A percentile compares a stretch with the other conserved stretches of the same genome.
These are phyloP conservation scores for Yamadazyma friedrichii DNA, from an alignment of 1,139 yeast species.

Conservation along the genomic window DNA sequence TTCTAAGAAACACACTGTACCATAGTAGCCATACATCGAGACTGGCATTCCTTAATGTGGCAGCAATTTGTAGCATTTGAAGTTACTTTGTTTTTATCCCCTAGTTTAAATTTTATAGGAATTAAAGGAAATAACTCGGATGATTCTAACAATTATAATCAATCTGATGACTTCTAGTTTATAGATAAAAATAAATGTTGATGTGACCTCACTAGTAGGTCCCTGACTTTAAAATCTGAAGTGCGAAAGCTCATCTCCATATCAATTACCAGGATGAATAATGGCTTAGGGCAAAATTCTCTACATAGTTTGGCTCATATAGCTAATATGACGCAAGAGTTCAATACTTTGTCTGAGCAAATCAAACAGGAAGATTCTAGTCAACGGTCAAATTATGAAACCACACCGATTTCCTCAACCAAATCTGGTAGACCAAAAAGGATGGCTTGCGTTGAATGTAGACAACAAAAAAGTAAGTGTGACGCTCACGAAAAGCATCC, in stretches of 20 bases:
- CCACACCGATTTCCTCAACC: slow-evolving; percentile 1
- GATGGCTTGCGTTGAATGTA: slow-evolving; percentile 92
- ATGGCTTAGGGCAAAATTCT: slow-evolving; percentile 20
- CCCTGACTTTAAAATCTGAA: too few relatives aligned
- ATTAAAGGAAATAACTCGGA: too few relatives aligned
- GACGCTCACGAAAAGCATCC: slow-evolving; percentile 81
- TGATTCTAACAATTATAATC: too few relatives aligned
- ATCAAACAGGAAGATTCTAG: slow-evolving; percentile 16
- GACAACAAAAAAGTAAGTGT: slow-evolving; percentile 91
- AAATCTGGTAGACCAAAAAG: slow-evolving; percentile 42
- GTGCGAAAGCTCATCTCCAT: slow-evolving; percentile 3
- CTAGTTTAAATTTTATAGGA: too few relatives aligned
- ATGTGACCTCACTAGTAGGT: too few relatives aligned
- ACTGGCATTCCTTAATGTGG: slow-evolving; percentile 4
- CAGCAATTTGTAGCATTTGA: background rate
- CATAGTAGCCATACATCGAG: slow-evolving; percentile 66
- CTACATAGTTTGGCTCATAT: slow-evolving; percentile 45
- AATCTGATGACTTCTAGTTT: too few relatives aligned
- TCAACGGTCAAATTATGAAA: background rate
- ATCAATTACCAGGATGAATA: slow-evolving; percentile 12
- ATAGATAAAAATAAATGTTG: too few relatives aligned
- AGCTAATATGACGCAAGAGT: slow-evolving; percentile 46
- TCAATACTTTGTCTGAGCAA: slow-evolving; percentile 31
- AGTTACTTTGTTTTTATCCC: too few relatives aligned
- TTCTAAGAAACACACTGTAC: slow-evolving; percentile 67